Base-by-base conservation (phyloP, 768 basidiomycete species). In the Boletus reticuloceps region DNA sequence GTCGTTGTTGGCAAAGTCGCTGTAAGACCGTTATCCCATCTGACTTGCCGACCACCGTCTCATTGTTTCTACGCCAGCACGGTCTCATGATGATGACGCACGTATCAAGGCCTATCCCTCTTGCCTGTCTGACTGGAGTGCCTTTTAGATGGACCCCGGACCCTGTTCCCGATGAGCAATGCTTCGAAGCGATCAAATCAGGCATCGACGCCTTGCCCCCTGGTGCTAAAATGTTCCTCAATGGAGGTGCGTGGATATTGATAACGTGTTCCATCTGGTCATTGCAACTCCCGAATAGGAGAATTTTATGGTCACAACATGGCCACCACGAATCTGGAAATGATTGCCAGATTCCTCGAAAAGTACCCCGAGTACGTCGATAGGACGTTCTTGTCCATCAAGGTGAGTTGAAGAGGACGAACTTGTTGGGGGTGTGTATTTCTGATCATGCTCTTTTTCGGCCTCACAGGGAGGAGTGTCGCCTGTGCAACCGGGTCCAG, bases 111-210 rank as follows among this genome's bases (percentile, higher is more conserved):
- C 2, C 14, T 27, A 43, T 17, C 6, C 13, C 0, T 7, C 25
- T 17, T 12, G 42, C 42, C 22, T 14, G 22, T 7, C 22, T 43
- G 25, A 43, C 20, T 9, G 25, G 25, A 8, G 42, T 6, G 0
- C 13, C 17, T 27, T 29, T 1, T 51, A 73, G 75, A 41, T 80
- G 78, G 82, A 77, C 61, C 16, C 72, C 78, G 7, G 69, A 62
- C 5, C 73, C 75, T 11, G 67, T 77, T 38, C 71, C 82, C 8
- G 83, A 88, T 49, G 83, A 82, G 46, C 75, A 82, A 22, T 79
- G 79, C 6, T 86, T 89, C 55, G 80, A 78, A n/a, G 73, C 82
- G 2, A 85, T 88, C 71, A 82, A 82, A 65, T 77, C 77, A 7
- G 79, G 76, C 9, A 63, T 81, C 53, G 77, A 78, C 42, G 66